Evolutionary conservation across 2,329 filamentous ascomycete genomes (phyloP).

Genomic region (Xylogone sp.): DNA sequence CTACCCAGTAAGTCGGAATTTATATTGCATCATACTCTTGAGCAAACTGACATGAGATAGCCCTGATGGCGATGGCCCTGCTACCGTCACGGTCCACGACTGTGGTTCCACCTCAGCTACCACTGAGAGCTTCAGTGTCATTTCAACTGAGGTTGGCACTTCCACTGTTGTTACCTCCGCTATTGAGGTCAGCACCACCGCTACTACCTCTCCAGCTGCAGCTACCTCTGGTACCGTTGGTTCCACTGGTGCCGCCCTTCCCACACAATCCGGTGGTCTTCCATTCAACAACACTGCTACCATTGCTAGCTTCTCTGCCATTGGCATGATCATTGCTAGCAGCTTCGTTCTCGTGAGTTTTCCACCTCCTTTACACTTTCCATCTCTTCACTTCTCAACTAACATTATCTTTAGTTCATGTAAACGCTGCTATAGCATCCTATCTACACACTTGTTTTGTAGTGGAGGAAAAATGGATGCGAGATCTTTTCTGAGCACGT

Average conservation of each 20-base stretch:
- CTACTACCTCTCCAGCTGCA: conserved; percentile 18
- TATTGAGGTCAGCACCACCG: conserved; percentile 10
- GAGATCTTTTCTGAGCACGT: neutral
- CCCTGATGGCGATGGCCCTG: conserved; percentile 16
- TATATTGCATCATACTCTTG: neutral
- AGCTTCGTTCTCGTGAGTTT: conserved; percentile 28
- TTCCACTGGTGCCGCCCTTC: conserved; percentile 23
- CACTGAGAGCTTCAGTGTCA: conserved; percentile 4
- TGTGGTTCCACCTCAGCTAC: conserved; percentile 4
- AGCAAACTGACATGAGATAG: neutral
- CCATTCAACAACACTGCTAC: conserved; percentile 23
- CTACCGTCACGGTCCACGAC: conserved; percentile 6
- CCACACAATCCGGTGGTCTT: conserved; percentile 15
- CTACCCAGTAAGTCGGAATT: conserved; percentile 18
- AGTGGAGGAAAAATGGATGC: neutral
- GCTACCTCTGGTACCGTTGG: conserved; percentile 17
- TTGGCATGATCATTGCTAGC: conserved; percentile 28
- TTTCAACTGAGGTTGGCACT: conserved; percentile 1
- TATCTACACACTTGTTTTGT: neutral
- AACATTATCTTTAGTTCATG: conserved; percentile 20
- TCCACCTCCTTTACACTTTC: neutral
- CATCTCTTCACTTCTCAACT: conserved; percentile 5
- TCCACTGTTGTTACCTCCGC: conserved; percentile 13
- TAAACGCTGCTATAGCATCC: conserved; percentile 14
- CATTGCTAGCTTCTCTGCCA: conserved; percentile 23